Evolutionary conservation across 2,329 filamentous ascomycete species (phyloP), one percentile per base, ranked within the genome.

Genomic region (Aspergillus tanneri): DNA sequence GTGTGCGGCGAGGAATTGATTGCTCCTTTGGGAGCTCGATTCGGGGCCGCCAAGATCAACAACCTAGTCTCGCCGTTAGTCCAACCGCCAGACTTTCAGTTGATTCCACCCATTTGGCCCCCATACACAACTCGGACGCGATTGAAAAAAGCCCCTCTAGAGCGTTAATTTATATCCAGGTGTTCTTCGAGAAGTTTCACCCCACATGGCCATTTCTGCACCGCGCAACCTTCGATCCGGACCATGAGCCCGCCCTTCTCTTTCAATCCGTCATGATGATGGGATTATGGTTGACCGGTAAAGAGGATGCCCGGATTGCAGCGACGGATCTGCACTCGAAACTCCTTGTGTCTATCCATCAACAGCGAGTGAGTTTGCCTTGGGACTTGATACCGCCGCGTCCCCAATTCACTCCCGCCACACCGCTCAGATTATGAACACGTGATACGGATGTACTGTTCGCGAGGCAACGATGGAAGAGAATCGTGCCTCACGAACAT

Each of bases 171-270:
- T 49, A 55, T 40, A 52, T 59, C 14, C 64, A 63, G n/a, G n/a
- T n/a, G n/a, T n/a, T n/a, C 39, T 62, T 65, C 46, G 7, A 45
- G 21, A 18, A 48, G 16, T 64, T 65, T 34, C 61, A 65, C 43
- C 57, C 56, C 1, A 38, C 19, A 7, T 65, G 62, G 62, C 61
- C 61, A 1, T 62, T 65, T 32, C 35, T 65, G 3, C 53, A 61
- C 45, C 51, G 45, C 43, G 21, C 43, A 7, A 54, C 61, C 6
- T 65, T 65, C 38, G 46, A 53, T 3, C 35, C 47, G 1, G 16
- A 46, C 2, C 49, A 52, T 2, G 62, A 64, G 18, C 60, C 61
- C 6, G 50, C 50, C 21, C 46, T 64, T 21, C 55, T 65, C 27
- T 39, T 64, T 14, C 58, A 64, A 45, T 62, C 62, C 7, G 49